A percentile compares a stretch with the other conserved stretches of the same genome.
Conservation (phyloP, 1,139 yeast genomes). For the Yamadazyma trypodendri region DNA sequence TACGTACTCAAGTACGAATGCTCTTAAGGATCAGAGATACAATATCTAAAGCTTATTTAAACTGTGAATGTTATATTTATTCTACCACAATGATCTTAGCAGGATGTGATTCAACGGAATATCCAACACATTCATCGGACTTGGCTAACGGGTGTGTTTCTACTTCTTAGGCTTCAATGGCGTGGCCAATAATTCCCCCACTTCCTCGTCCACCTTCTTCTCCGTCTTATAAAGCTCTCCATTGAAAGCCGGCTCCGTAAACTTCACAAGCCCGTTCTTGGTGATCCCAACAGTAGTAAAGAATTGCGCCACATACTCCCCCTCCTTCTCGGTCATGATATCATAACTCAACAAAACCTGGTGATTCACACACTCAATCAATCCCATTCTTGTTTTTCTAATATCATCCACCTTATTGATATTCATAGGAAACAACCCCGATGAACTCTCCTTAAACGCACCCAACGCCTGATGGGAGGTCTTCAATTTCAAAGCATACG, state of each 20-base stretch:
- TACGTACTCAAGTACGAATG: no score
- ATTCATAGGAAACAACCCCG: conserved; percentile 70
- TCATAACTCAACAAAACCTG: conserved; percentile 70
- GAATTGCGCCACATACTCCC: conserved; percentile 67
- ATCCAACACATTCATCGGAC: no score
- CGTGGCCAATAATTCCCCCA: conserved; percentile 49
- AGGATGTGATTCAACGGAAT: no score
- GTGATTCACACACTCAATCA: conserved; percentile 72
- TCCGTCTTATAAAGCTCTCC: conserved; percentile 52
- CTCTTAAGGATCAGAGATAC: no score
- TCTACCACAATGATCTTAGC: no score
- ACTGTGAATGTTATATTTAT: no score
- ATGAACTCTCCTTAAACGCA: conserved; percentile 61
- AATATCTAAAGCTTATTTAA: no score
- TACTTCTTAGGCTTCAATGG: conserved; percentile 60
- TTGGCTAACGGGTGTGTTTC: no score
- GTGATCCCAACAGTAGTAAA: conserved; percentile 79
- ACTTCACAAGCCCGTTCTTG: conserved; percentile 67
- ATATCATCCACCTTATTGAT: conserved; percentile 68
- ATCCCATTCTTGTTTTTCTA: conserved; percentile 72
- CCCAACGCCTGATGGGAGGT: conserved; percentile 67
- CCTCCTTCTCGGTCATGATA: conserved; percentile 66
- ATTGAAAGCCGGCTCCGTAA: conserved; percentile 61
- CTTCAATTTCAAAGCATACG: conserved; percentile 70
- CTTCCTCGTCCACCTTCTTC: conserved; percentile 54